phyloP scores from a whole-genome alignment of 305 asterid genomes.

The Fraxinus albicans region DNA sequence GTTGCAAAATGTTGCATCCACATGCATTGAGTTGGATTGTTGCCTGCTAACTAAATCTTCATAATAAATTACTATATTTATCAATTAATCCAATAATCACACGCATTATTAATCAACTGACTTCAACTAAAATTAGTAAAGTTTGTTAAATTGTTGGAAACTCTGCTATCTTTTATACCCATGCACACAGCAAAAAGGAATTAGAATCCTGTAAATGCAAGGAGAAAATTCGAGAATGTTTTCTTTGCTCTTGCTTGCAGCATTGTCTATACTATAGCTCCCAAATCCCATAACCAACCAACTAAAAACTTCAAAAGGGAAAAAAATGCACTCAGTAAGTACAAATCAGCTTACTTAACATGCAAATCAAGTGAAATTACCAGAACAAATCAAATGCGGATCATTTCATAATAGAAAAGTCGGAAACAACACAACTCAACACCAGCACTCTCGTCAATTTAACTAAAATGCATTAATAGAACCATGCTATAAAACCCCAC shows the following conservation, averaged over 20 bases:
- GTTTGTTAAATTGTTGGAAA: background rate
- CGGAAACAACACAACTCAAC: slow-evolving; percentile 22
- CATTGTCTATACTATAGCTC: background rate
- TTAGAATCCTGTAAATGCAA: background rate
- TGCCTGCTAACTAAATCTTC: background rate
- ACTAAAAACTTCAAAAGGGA: slow-evolving; percentile 16
- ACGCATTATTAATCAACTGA: slow-evolving; percentile 8
- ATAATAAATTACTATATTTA: background rate
- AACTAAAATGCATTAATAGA: slow-evolving; percentile 42
- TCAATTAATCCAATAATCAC: slow-evolving; percentile 7
- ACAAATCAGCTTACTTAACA: slow-evolving; percentile 31
- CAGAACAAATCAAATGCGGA: slow-evolving; percentile 24
- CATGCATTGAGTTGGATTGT: background rate
- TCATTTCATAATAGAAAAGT: slow-evolving; percentile 13
- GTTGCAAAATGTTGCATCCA: background rate
- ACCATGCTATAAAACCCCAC: slow-evolving; percentile 25
- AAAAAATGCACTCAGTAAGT: slow-evolving; percentile 18
- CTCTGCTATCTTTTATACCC: background rate
- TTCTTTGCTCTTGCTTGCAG: slow-evolving; percentile 4
- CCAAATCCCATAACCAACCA: slow-evolving; percentile 19
- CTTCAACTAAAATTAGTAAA: slow-evolving; percentile 6
- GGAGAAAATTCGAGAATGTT: background rate
- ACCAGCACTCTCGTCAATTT: slow-evolving; percentile 30
- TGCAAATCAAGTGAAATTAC: slow-evolving; percentile 25
- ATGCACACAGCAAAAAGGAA: background rate